phyloP scores from a whole-genome alignment of 2,329 filamentous ascomycete species.

The Apiospora aurea region DNA sequence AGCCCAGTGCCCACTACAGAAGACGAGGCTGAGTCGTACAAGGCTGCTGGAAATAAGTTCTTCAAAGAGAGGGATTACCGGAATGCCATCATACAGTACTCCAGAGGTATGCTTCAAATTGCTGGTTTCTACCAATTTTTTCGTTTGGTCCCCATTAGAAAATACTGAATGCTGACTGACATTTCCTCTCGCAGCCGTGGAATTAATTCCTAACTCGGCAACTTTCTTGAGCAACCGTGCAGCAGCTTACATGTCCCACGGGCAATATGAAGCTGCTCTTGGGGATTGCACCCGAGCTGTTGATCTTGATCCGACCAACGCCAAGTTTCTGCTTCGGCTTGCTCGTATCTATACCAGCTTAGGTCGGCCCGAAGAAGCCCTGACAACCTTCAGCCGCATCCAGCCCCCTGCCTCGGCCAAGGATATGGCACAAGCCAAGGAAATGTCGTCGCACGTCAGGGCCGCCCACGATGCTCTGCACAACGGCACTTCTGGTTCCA shows the following conservation, averaged over 20 bases:
- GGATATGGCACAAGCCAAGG: constrained; percentile 81
- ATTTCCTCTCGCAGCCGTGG: constrained; percentile 73
- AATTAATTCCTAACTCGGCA: constrained; percentile 82
- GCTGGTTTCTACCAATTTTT: background rate
- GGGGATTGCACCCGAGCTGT: constrained; percentile 86
- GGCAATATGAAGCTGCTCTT: constrained; percentile 78
- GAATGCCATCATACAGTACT: constrained; percentile 90
- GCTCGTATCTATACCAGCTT: constrained; percentile 90
- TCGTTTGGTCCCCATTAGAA: background rate
- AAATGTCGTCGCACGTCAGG: constrained; percentile 83
- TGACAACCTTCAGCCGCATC: constrained; percentile 82
- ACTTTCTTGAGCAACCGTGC: constrained; percentile 96
- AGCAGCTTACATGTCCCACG: constrained; percentile 90
- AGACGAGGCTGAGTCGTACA: constrained; percentile 90
- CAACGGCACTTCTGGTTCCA: constrained; percentile 81
- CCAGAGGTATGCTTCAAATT: constrained; percentile 73
- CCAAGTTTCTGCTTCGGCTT: constrained; percentile 87
- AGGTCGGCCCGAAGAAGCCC: constrained; percentile 85
- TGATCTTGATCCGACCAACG: constrained; percentile 82
- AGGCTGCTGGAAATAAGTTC: constrained; percentile 91
- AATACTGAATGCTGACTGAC: constrained; percentile 23
- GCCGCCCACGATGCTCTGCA: constrained; percentile 81
- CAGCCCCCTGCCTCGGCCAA: constrained; percentile 81
- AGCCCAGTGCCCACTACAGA: constrained; percentile 61
- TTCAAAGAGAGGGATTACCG: constrained; percentile 94